Base-by-base conservation (phyloP, 2,329 filamentous ascomycete species). In the Claviceps fusiformis region DNA sequence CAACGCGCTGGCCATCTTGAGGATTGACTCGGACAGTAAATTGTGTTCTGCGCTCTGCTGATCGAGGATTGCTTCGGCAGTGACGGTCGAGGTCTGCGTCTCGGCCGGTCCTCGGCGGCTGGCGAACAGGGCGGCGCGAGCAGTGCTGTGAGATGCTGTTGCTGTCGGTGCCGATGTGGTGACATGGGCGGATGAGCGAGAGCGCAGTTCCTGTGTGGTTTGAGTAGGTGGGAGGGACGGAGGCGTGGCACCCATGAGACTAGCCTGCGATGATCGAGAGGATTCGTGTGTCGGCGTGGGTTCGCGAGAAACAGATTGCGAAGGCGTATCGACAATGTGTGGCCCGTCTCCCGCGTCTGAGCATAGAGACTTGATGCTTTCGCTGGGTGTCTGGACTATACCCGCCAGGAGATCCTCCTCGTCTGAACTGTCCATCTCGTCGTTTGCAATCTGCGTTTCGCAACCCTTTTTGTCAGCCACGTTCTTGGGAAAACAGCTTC, bases 31-130 rank as follows among this genome's bases (percentile, higher is more conserved):
- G 0, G 91, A 92, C 3, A 97, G 78, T 39, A 79, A 75, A 68
- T 95, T 89, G 69, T 96, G 91, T 71, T 95, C 89, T 54, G 75
- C 75, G 54, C 88, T 85, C 65, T 95, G 82, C 64, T 86, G 79
- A 62, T 87, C 82, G 47, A 95, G 79, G 37, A 90, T 78, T 0
- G 83, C 78, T 71, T 95, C 89, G 1, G 81, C 77, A 17, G 79
- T 78, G 10, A 79, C 74, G 1, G 75, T 75, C 5, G 75, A 71
- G 3, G 69, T 63, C 54, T 69, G 62, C 1, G 68, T 64, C 27
- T 70, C 64, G 7, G 70, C 62, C 11, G 71, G 63, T 13, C 70
- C 65, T 54, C 68, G 63, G 48, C 68, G 67, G 59, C 62, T 67
- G 50, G 72, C 73, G 61, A 77, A 75, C 57, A 77, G 73, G 17